phyloP scores from a whole-genome alignment of 2,329 filamentous ascomycete species.

The Emmonsiellopsis sp. region DNA sequence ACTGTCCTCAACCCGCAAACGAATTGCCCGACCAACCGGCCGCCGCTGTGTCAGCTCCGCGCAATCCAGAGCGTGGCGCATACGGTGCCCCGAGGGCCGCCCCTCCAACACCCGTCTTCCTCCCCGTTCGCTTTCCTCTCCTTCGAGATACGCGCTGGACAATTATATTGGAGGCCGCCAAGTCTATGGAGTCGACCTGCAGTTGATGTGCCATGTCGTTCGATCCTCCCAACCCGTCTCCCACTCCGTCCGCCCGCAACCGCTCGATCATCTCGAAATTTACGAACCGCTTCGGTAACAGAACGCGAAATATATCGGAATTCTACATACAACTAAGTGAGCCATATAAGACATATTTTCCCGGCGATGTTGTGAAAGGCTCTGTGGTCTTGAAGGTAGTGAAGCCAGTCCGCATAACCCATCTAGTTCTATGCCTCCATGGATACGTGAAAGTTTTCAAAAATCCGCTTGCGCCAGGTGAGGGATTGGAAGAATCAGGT shows the following conservation, averaged over 20 bases:
- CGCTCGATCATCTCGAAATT: conserved; percentile 45
- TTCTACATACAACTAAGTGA: conserved; percentile 55
- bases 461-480: conserved; percentile 49
- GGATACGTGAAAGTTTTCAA: conserved; percentile 59
- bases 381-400: conserved; percentile 51
- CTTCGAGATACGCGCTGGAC: neutral
- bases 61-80: neutral
- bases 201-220: conserved; percentile 33
- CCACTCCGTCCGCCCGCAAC: conserved; percentile 31
- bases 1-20: neutral
- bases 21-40: neutral
- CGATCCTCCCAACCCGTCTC: conserved; percentile 25
- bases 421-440: conserved; percentile 54
- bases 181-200: conserved; percentile 27
- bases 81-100: neutral
- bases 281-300: conserved; percentile 44
- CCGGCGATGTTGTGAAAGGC: conserved; percentile 54
- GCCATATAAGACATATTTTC: conserved; percentile 53
- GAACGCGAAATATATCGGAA: conserved; percentile 50
- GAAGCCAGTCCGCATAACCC: conserved; percentile 54
- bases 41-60: neutral
- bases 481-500: conserved; percentile 41
- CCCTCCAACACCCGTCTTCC: neutral
- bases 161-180: neutral
- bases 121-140: neutral